phyloP scores from a whole-genome alignment of 2,329 filamentous ascomycete species.

The Hirsutella minnesotensis region DNA sequence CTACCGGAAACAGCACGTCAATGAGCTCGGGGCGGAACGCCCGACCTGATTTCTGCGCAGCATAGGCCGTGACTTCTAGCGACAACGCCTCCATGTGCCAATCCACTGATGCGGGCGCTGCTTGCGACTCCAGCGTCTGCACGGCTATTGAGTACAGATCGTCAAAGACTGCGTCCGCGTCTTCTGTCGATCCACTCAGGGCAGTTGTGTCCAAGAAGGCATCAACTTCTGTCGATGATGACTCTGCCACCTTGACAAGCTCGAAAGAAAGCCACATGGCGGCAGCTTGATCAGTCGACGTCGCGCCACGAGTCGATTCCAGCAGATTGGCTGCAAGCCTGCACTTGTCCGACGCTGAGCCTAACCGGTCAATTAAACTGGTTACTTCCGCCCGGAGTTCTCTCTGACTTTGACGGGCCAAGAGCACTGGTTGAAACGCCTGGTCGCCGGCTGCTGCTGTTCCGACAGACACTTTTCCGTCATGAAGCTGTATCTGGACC shows the following conservation, averaged over 20 bases:
- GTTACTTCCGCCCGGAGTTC: slow-evolving; percentile 45
- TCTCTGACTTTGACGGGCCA: slow-evolving; percentile 54
- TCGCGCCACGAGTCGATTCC: slow-evolving; percentile 45
- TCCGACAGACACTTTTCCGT: slow-evolving; percentile 9
- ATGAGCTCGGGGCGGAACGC: slow-evolving; percentile 78
- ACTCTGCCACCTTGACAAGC: slow-evolving; percentile 48
- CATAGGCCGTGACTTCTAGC: slow-evolving; percentile 67
- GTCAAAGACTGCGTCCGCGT: slow-evolving; percentile 37
- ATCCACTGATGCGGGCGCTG: slow-evolving; percentile 38
- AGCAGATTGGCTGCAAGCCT: slow-evolving; percentile 55
- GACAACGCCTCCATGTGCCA: slow-evolving; percentile 70
- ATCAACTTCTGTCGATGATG: slow-evolving; percentile 43
- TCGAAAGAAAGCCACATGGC: slow-evolving; percentile 73
- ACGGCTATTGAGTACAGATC: slow-evolving; percentile 63
- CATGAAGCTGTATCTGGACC: slow-evolving; percentile 15
- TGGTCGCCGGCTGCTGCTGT: slow-evolving; percentile 4
- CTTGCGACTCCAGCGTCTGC: slow-evolving; percentile 43
- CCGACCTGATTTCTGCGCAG: slow-evolving; percentile 52
- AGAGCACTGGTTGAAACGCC: slow-evolving; percentile 48
- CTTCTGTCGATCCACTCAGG: slow-evolving; percentile 22
- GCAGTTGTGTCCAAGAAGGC: slow-evolving; percentile 50
- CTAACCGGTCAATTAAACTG: slow-evolving; percentile 43
- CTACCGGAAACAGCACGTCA: slow-evolving; percentile 82
- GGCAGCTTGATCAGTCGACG: slow-evolving; percentile 49
- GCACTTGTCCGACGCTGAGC: slow-evolving; percentile 45